Evolutionary conservation across 768 basidiomycete genomes (phyloP).

Genomic region (Gymnopilus junonius): DNA sequence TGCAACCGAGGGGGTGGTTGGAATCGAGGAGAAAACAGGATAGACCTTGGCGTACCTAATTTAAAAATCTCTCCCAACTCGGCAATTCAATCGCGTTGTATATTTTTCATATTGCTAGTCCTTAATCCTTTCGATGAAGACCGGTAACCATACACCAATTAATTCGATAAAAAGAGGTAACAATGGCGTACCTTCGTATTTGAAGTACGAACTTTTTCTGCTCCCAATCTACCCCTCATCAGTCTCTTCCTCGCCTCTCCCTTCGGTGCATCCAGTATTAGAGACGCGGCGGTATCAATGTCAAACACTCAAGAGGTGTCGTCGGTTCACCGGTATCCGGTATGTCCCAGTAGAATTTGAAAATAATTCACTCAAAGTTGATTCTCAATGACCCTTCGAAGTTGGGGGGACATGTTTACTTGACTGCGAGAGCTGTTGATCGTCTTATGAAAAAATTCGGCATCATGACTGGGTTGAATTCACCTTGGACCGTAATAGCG

Average conservation of each 20-base stretch:
- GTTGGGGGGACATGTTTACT: slow-evolving; percentile 12
- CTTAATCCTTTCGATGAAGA: not conserved
- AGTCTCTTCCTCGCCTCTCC: not conserved
- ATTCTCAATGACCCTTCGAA: slow-evolving; percentile 4
- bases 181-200: slow-evolving; percentile 2
- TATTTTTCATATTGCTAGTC: not conserved
- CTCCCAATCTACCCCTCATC: not conserved
- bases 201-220: not conserved
- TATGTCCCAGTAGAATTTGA: not conserved
- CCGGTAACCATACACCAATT: not conserved
- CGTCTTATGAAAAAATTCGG: slow-evolving; percentile 22
- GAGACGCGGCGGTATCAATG: not conserved
- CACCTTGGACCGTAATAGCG: slow-evolving; percentile 19
- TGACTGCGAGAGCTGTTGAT: slow-evolving; percentile 22
- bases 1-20: not conserved
- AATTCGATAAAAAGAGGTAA: not conserved
- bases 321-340: not conserved
- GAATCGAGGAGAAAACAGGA: not conserved
- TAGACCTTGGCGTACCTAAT: not conserved
- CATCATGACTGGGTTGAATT: slow-evolving; percentile 16
- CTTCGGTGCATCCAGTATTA: not conserved
- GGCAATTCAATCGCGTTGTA: not conserved
- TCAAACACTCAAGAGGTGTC: not conserved
- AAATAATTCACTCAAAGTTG: not conserved
- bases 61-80: not conserved